A percentile compares a stretch with the other conserved stretches of the same genome.
These are phyloP conservation scores for Hanseniaspora vineae DNA, from an alignment of 805 yeast genomes.

Conservation along the genomic window DNA sequence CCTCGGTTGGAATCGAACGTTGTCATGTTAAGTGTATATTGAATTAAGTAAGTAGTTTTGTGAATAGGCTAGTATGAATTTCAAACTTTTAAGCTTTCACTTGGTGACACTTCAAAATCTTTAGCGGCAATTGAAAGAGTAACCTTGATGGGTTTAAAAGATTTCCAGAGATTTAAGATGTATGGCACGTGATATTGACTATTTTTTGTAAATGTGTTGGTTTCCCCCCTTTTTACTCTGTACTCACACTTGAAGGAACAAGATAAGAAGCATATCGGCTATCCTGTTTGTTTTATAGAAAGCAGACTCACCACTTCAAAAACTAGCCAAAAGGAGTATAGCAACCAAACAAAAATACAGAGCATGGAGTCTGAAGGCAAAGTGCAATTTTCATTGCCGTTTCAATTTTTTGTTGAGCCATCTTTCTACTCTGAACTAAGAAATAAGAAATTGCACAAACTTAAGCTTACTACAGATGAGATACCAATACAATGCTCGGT, in stretches of 20 bases:
- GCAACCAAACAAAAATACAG: not conserved
- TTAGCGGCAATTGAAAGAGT: no score
- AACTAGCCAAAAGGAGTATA: not conserved
- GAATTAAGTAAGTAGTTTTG: no score
- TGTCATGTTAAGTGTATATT: no score
- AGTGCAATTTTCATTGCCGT: conserved; percentile 27
- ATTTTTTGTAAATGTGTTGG: no score
- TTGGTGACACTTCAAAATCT: no score
- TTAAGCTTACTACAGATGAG: conserved; percentile 36
- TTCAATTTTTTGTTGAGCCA: conserved; percentile 70
- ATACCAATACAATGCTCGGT: conserved; percentile 20
- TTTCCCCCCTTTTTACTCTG: not conserved
- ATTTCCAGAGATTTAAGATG: no score
- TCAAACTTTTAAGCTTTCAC: no score
- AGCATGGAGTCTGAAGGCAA: conserved; percentile 3
- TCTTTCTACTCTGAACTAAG: conserved; percentile 74
- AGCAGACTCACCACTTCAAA: not conserved
- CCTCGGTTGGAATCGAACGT: no score
- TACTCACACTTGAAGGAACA: not conserved
- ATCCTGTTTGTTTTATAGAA: not conserved
- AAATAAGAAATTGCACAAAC: conserved; percentile 56
- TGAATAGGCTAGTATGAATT: no score
- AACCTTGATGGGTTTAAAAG: no score
- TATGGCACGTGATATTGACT: not conserved
- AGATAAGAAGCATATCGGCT: not conserved